Evolutionary conservation across 495 filamentous ascomycete species (phyloP), one percentile per base, ranked within the genome.

Genomic region (Lepidopterella palustris): DNA sequence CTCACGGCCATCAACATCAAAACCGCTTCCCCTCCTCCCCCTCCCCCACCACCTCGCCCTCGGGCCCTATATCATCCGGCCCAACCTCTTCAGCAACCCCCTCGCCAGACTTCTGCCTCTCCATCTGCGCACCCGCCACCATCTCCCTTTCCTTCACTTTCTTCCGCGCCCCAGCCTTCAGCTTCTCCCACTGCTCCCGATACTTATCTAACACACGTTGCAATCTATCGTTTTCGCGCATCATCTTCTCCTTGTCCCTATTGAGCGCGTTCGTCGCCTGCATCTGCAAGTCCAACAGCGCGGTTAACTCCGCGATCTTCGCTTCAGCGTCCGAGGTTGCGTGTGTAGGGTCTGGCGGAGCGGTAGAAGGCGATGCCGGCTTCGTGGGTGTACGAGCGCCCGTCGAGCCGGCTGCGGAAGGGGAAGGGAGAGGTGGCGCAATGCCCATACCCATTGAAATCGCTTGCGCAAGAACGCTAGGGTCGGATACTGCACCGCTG

Each of bases 111-210:
- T 59, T 59, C 27, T 59, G 27, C 55, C 62, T 51, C 51, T 57
- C 59, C 51, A 5, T 3, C 25, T 24, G 2, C 25, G 21, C 47
- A 18, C 25, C 3, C 25, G 2, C 47, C 24, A 10, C 47, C 25
- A 13, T 21, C 25, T 50, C 3, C 25, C 47, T n/a, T n/a, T n/a
- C n/a, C n/a, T n/a, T n/a, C n/a, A n/a, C n/a, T n/a, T n/a, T n/a
- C 24, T 45, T 26, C 40, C 28, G 27, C 55, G 11, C 61, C 27
- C 56, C 56, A 35, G 53, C 51, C 40, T 61, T 92, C 66, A 96
- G 75, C 71, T 86, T 85, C 72, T 95, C 87, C 87, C 88, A 96
- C 60, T 83, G 79, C 55, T 89, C 85, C 26, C 87, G 71, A 69
- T 95, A 95, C 57, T 82, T 79, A 11, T 77, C 77, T 20, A 92